These are phyloP conservation scores for Glonium stellatum DNA, from an alignment of 495 filamentous ascomycete genomes.

Conservation along the genomic window DNA sequence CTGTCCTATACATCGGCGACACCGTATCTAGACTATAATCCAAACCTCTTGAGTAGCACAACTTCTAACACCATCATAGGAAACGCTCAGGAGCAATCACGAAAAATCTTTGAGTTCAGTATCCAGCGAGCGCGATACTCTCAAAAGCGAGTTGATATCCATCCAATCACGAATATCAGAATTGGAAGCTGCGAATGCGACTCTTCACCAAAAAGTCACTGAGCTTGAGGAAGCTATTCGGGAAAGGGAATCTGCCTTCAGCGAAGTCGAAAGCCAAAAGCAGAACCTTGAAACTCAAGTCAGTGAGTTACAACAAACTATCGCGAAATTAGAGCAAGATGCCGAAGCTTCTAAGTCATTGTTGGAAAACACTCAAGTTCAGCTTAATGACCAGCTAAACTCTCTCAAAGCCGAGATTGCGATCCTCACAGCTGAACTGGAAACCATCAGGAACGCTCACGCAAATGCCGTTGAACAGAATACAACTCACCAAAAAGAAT, in stretches of 20 bases:
- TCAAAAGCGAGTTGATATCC: neutral
- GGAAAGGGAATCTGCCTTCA: neutral
- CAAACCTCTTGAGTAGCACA: neutral
- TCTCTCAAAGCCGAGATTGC: conserved; percentile 3
- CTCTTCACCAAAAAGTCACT: neutral
- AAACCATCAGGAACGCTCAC: conserved; percentile 1
- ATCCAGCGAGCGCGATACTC: neutral
- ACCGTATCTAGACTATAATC: too few species aligned
- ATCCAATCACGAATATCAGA: neutral
- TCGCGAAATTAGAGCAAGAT: conserved; percentile 1
- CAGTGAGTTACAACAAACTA: neutral
- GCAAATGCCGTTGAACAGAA: neutral
- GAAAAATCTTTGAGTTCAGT: neutral
- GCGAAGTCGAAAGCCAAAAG: neutral
- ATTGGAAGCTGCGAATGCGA: conserved; percentile 1
- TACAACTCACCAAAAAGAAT: neutral
- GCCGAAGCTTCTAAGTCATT: neutral
- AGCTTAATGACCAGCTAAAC: conserved; percentile 7
- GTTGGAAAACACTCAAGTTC: neutral
- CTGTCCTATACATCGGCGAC: too few species aligned
- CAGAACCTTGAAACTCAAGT: neutral
- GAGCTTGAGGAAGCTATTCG: conserved; percentile 5
- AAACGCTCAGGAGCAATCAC: neutral
- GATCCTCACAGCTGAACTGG: neutral
- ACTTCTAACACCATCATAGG: neutral